Conservation (phyloP, 2,329 filamentous ascomycete genomes). For the Cercospora janseana region DNA sequence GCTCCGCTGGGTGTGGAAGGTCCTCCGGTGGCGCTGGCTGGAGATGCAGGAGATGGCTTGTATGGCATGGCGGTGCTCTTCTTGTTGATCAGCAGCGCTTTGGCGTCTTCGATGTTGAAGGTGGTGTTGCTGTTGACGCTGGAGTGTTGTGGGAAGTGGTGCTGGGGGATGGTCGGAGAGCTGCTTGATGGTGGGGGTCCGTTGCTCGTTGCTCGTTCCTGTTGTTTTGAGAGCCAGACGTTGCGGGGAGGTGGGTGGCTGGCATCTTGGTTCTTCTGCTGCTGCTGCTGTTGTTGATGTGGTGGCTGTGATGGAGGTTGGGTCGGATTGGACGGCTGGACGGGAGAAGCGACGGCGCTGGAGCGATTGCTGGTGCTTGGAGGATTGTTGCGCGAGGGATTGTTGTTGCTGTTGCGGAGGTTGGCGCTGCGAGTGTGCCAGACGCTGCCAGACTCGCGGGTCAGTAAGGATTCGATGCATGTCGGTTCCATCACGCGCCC, state of each 20-base stretch:
- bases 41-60: neutral
- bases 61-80: neutral
- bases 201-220: conserved; percentile 1
- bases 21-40: neutral
- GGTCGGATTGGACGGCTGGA: neutral
- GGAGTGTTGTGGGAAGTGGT: neutral
- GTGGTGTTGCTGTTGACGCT: neutral
- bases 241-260: conserved; percentile 7
- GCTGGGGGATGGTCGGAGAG: neutral
- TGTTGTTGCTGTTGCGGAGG: conserved; percentile 9
- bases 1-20: neutral
- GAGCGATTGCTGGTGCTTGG: conserved; percentile 7
- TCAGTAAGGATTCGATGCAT: too few relatives aligned
- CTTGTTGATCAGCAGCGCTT: neutral
- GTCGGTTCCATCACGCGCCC: neutral
- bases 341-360: neutral
- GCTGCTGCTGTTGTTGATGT: neutral
- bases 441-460: neutral
- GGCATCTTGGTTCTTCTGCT: neutral
- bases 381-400: neutral
- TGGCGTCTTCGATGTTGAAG: conserved; percentile 9
- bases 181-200: conserved; percentile 3
- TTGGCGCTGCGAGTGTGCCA: conserved; percentile 7
- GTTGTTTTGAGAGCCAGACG: conserved; percentile 4
- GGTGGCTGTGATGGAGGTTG: neutral